phyloP scores from a whole-genome alignment of 2,329 filamentous ascomycete genomes.

The Pseudogymnoascus sp. region DNA sequence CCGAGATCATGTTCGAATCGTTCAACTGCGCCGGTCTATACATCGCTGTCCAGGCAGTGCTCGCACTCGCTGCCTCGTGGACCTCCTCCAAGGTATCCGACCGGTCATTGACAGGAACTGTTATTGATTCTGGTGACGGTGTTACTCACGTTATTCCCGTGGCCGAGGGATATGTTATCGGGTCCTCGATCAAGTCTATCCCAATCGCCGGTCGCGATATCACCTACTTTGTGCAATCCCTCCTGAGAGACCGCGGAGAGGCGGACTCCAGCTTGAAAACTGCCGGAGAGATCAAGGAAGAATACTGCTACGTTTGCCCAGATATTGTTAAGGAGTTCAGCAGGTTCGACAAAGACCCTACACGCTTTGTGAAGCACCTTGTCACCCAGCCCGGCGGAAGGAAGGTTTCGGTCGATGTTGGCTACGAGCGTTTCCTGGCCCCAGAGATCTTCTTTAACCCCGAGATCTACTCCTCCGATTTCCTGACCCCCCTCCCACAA shows the following conservation, averaged over 20 bases:
- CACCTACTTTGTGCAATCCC: slow-evolving; percentile 95
- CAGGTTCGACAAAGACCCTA: slow-evolving; percentile 86
- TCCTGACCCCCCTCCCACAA: slow-evolving; percentile 85
- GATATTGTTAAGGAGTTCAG: slow-evolving; percentile 99
- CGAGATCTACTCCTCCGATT: slow-evolving; percentile 98
- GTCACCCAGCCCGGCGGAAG: slow-evolving; percentile 81
- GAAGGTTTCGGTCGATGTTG: slow-evolving; percentile 79
- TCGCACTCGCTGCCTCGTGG: slow-evolving; percentile 95
- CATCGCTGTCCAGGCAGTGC: slow-evolving; percentile 94
- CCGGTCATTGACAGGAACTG: slow-evolving; percentile 88
- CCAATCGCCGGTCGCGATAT: slow-evolving; percentile 97
- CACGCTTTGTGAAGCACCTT: slow-evolving; percentile 82
- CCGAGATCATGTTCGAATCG: slow-evolving; percentile 99
- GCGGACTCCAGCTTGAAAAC: slow-evolving; percentile 95
- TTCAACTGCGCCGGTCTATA: slow-evolving; percentile 99
- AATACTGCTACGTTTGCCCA: slow-evolving; percentile 96
- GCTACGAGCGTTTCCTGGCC: slow-evolving; percentile 94
- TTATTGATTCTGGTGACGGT: slow-evolving; percentile 97
- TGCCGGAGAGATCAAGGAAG: slow-evolving; percentile 96
- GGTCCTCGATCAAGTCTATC: slow-evolving; percentile 97
- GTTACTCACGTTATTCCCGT: slow-evolving; percentile 99
- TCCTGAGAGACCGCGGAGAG: slow-evolving; percentile 92
- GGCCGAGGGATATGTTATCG: slow-evolving; percentile 97
- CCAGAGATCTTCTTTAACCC: slow-evolving; percentile 99
- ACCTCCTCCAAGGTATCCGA: slow-evolving; percentile 97